These are phyloP conservation scores for Ceratocystis diversiconidia DNA, from an alignment of 2,329 filamentous ascomycete genomes.

Conservation along the genomic window DNA sequence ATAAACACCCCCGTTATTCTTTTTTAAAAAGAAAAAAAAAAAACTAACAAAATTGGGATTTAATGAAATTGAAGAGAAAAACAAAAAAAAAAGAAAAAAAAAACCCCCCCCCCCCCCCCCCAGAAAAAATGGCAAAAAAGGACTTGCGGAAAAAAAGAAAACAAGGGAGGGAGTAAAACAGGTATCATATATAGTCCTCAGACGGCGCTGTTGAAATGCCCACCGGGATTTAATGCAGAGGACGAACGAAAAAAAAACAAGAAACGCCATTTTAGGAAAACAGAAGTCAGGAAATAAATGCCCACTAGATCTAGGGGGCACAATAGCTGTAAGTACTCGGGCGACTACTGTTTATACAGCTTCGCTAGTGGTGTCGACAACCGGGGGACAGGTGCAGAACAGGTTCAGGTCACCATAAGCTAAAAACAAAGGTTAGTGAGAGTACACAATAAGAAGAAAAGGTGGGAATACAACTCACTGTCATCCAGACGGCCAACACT, in stretches of 20 bases:
- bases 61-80: no score
- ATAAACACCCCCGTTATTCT: no score
- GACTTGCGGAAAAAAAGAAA: not conserved
- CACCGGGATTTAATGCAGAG: constrained; percentile 3
- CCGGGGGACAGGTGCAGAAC: constrained; percentile 86
- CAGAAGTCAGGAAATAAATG: not conserved
- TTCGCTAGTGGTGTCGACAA: constrained; percentile 44
- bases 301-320: not conserved
- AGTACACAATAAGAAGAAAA: not conserved
- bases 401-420: constrained; percentile 84
- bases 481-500: constrained; percentile 76
- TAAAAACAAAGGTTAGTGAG: constrained; percentile 25
- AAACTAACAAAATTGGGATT: no score
- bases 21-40: no score
- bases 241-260: constrained; percentile 10
- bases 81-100: not conserved
- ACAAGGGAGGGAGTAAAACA: not conserved
- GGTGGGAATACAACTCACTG: constrained; percentile 39
- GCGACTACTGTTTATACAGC: constrained; percentile 11
- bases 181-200: constrained; percentile 1
- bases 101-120: no score
- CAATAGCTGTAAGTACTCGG: not conserved
- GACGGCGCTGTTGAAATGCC: constrained; percentile 12
- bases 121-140: not conserved
- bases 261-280: constrained; percentile 2